These are phyloP conservation scores for Warburgia ugandensis DNA, from an alignment of 164 flowering plant species.

Conservation along the genomic window DNA sequence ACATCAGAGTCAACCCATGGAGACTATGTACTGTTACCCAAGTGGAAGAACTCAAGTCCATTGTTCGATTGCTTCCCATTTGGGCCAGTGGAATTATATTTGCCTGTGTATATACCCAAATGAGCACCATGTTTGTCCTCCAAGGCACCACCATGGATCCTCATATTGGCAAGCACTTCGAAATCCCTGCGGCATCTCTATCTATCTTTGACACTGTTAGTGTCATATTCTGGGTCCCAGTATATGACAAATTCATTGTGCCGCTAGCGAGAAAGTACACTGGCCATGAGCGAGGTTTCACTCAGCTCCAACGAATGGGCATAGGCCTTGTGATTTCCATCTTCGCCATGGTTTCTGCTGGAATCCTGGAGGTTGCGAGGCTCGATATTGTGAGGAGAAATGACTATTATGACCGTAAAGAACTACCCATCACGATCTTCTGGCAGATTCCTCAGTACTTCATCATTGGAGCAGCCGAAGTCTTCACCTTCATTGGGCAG, in stretches of 20 bases:
- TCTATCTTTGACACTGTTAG: conserved; percentile 34
- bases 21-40: conserved; percentile 67
- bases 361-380: conserved; percentile 21
- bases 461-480: conserved; percentile 60
- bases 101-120: conserved; percentile 13
- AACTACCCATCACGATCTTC: conserved; percentile 24
- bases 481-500: conserved; percentile 60
- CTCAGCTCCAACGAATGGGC: conserved; percentile 35
- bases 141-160: conserved; percentile 15
- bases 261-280: conserved; percentile 25
- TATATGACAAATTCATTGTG: conserved; percentile 21
- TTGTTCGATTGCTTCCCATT: conserved; percentile 18
- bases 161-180: conserved; percentile 9
- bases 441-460: conserved; percentile 52
- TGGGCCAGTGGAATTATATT: conserved; percentile 18
- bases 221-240: conserved; percentile 30
- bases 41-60: conserved; percentile 63
- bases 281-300: conserved; percentile 24
- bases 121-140: conserved; percentile 13
- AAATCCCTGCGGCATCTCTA: conserved; percentile 34
- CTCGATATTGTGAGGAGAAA: conserved; percentile 18
- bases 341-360: conserved; percentile 30
- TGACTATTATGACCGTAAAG: conserved; percentile 21
- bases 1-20: conserved; percentile 43
- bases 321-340: conserved; percentile 32